Conservation (phyloP, 352 stramenopile species). For the Phytophthora hybrid region DNA sequence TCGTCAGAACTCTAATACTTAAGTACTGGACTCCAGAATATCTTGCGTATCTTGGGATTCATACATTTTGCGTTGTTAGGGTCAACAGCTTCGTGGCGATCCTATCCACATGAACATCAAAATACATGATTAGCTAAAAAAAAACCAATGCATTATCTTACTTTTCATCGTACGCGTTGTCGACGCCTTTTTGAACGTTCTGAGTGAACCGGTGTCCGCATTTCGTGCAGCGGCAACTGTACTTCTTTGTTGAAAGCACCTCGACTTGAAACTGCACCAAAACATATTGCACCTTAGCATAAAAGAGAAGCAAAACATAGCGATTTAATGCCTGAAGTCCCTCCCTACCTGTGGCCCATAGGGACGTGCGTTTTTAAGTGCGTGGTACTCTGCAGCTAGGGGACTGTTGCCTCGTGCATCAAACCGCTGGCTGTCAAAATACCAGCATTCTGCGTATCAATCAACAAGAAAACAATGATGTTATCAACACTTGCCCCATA, state of each 20-base stretch:
- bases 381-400: constrained; percentile 46
- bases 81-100: constrained; percentile 79
- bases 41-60: neutral
- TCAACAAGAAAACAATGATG: neutral
- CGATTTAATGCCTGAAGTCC: neutral
- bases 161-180: constrained; percentile 61
- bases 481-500: neutral
- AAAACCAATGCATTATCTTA: neutral
- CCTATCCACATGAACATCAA: constrained; percentile 31
- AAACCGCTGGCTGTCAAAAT: constrained; percentile 64
- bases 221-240: constrained; percentile 57
- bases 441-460: constrained; percentile 73
- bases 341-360: constrained; percentile 60
- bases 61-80: constrained; percentile 65
- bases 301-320: neutral
- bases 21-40: neutral
- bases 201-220: constrained; percentile 65
- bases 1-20: neutral
- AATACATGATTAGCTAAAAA: neutral
- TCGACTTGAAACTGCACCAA: constrained; percentile 69
- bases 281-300: neutral
- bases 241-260: constrained; percentile 75
- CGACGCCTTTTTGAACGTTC: constrained; percentile 78
- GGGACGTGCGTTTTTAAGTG: constrained; percentile 63
- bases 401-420: constrained; percentile 43